A percentile compares a stretch with the other conserved stretches of the same genome.
Evolutionary conservation across 371 early-diverging fungal genomes (phyloP).

Genomic region (Globomyces sp.): DNA sequence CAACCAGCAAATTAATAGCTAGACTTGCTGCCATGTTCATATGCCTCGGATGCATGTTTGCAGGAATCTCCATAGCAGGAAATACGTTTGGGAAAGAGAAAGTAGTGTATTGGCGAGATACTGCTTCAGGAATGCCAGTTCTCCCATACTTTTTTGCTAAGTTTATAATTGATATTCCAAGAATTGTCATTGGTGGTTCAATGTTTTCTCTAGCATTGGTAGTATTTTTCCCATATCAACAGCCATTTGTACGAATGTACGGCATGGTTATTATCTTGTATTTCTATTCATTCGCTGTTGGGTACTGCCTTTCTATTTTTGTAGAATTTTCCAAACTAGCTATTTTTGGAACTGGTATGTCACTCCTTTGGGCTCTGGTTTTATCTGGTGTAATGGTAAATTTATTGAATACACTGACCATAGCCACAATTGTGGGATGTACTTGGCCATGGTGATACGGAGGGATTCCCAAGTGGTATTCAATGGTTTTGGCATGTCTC

Average conservation of each 20-base stretch:
- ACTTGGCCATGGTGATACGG: no score
- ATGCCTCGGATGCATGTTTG: constrained; percentile 36
- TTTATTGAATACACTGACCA: constrained; percentile 5
- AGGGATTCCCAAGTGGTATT: background rate
- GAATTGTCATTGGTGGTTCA: constrained; percentile 30
- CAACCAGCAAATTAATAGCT: background rate
- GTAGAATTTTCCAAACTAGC: constrained; percentile 21
- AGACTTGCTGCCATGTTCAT: constrained; percentile 35
- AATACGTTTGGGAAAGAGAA: constrained; percentile 46
- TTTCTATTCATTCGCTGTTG: constrained; percentile 32
- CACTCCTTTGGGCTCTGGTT: constrained; percentile 34
- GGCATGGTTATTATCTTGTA: constrained; percentile 29
- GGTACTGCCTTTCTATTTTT: constrained; percentile 33
- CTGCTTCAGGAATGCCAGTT: constrained; percentile 32
- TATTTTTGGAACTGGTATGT: constrained; percentile 33
- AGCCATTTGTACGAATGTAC: background rate
- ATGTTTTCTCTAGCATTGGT: constrained; percentile 24
- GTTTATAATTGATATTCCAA: constrained; percentile 28
- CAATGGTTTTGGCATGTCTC: constrained; percentile 28
- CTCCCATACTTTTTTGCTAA: constrained; percentile 43
- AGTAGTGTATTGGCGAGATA: constrained; percentile 46
- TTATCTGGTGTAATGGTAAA: constrained; percentile 32
- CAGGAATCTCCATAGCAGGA: constrained; percentile 37
- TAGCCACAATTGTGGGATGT: constrained; percentile 22
- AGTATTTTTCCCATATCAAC: constrained; percentile 25